phyloP scores from a whole-genome alignment of 108 stramenopile genomes.

The Stephanodiscus minutulus region DNA sequence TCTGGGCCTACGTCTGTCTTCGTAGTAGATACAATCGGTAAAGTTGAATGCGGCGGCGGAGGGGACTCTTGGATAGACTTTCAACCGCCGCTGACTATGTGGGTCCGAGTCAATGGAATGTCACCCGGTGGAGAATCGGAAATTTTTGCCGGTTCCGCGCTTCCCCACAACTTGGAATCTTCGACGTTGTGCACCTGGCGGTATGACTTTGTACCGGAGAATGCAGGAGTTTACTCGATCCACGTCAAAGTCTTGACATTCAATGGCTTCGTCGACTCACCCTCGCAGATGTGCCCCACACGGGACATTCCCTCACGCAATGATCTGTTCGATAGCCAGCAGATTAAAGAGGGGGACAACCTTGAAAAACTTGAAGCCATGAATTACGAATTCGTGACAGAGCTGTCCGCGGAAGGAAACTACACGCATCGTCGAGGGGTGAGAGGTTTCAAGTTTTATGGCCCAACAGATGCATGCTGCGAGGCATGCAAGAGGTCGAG shows the following conservation, averaged over 20 bases:
- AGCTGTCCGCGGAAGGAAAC: constrained; percentile 11
- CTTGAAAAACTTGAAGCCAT: neutral
- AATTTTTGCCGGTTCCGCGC: constrained; percentile 36
- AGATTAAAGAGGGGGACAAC: neutral
- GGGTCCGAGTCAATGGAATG: constrained; percentile 52
- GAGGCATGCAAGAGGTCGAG: constrained; percentile 23
- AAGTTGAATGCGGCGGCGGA: constrained; percentile 12
- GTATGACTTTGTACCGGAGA: constrained; percentile 7
- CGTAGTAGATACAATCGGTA: constrained; percentile 26
- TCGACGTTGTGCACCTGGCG: constrained; percentile 18
- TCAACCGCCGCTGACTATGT: constrained; percentile 45
- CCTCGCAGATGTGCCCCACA: neutral
- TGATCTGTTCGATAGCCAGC: constrained; percentile 1
- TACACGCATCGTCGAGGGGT: constrained; percentile 31
- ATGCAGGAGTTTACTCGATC: constrained; percentile 18
- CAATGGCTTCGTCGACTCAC: constrained; percentile 26
- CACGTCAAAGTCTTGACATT: constrained; percentile 39
- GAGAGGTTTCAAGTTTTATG: constrained; percentile 34
- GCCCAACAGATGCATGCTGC: constrained; percentile 13
- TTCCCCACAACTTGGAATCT: neutral
- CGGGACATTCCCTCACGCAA: neutral
- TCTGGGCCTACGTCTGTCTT: constrained; percentile 17
- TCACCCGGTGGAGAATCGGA: neutral
- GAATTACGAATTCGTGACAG: constrained; percentile 16
- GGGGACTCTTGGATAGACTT: constrained; percentile 21